Percentiles rank a stretch among this genome's conserved stretches.
Evolutionary conservation across 129 eudicot genomes (phyloP).

Genomic region (Apium graveolens): DNA sequence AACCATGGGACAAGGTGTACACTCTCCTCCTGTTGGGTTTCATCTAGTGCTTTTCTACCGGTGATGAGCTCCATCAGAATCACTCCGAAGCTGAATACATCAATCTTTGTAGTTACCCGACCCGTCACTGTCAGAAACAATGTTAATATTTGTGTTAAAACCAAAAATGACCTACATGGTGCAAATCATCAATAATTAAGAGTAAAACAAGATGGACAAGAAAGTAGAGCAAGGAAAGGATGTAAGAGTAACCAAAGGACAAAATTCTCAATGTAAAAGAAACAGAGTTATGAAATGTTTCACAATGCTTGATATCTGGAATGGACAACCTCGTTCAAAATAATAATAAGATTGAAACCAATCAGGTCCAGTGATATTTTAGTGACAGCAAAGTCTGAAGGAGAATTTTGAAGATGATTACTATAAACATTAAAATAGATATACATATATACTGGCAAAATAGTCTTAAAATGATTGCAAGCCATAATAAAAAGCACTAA

Average conservation of each 20-base stretch:
- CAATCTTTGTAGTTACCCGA: slow-evolving; percentile 76
- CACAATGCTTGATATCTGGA: not conserved
- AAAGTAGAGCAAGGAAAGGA: not conserved
- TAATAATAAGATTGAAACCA: not conserved
- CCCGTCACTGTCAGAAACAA: slow-evolving; percentile 60
- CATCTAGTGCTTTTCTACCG: slow-evolving; percentile 80
- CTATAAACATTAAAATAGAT: not conserved
- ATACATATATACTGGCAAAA: not conserved
- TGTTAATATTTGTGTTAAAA: not conserved
- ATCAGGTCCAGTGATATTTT: not conserved
- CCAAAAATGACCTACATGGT: not conserved
- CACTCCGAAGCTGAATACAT: slow-evolving; percentile 90
- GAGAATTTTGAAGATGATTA: not conserved
- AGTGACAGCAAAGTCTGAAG: not conserved
- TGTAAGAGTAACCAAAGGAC: not conserved
- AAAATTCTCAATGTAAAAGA: not conserved
- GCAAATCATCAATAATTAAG: not conserved
- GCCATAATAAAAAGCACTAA: not conserved
- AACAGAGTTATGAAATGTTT: not conserved
- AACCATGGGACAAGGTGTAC: slow-evolving; percentile 85
- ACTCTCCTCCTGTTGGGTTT: slow-evolving; percentile 65
- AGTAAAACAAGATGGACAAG: not conserved
- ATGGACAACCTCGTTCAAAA: not conserved
- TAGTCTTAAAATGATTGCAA: not conserved
- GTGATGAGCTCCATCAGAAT: slow-evolving; percentile 83